Evolutionary conservation across 495 filamentous ascomycete genomes (phyloP), one percentile per base, ranked within the genome.

Genomic region (Daldinia vernicosa): DNA sequence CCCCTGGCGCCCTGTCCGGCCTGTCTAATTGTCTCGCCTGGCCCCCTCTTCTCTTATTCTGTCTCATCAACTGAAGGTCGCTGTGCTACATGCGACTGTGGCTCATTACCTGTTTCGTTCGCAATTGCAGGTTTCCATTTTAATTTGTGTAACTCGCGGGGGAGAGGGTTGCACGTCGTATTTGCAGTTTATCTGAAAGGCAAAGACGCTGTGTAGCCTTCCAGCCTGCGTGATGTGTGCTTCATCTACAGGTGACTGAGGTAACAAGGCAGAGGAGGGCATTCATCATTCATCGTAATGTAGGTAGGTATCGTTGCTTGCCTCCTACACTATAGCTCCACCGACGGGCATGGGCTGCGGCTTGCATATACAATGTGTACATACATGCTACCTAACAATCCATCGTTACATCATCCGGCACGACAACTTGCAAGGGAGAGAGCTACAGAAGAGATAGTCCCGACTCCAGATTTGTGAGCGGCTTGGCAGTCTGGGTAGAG

Each of bases 391-490:
- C 69, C 64, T 67, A 35, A 47, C 59, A 63, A 60, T 63, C 63
- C 64, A 67, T 72, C 60, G 69, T 72, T 72, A 72, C 70, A 72
- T 72, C 70, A 72, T 72, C 26, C 60, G 32, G 55, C 54, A 68
- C 70, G 40, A 68, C 54, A 60, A 24, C 50, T 65, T 68, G 65
- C 65, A 68, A 72, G 65, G 70, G 70, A 72, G 65, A 65, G 60
- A 68, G 64, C 59, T 68, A 52, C 60, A 60, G 39, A 51, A 67
- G 37, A 72, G 53, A 72, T 67, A 63, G 28, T 60, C 47, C 59
- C 30, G 54, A 51, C 60, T 61, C 67, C 62, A 61, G 64, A 56
- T 60, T 60, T 60, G 37, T 39, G 56, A 37, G 9, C 47, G 32
- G 66, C 51, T 33, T 43, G 17, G 32, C 9, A 47, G 43, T 12